Conservation (phyloP, 208 protist species). For the Crithidia acanthocephali region DNA sequence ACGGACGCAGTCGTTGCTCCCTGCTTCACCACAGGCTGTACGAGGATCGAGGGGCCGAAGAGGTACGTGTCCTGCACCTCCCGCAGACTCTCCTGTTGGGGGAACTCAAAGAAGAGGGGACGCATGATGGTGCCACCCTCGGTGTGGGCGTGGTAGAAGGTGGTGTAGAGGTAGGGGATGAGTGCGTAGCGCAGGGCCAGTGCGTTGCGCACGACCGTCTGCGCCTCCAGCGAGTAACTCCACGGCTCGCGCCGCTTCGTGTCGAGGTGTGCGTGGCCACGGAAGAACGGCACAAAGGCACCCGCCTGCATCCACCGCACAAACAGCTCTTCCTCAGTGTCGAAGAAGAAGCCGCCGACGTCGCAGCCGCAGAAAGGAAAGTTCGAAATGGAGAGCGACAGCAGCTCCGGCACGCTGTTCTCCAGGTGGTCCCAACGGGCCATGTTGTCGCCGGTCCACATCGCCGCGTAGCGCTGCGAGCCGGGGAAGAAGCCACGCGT, state of each 20-base stretch:
- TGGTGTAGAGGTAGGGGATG: slow-evolving; percentile 97
- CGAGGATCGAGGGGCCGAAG: slow-evolving; percentile 90
- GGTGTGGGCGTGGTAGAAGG: slow-evolving; percentile 87
- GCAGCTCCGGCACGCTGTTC: slow-evolving; percentile 95
- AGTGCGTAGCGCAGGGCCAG: slow-evolving; percentile 94
- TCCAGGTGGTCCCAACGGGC: slow-evolving; percentile 96
- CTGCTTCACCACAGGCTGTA: slow-evolving; percentile 82
- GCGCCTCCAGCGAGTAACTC: slow-evolving; percentile 89
- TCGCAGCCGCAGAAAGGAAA: slow-evolving; percentile 97
- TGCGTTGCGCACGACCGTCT: slow-evolving; percentile 66
- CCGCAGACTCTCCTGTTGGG: slow-evolving; percentile 71
- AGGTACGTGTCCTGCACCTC: slow-evolving; percentile 93
- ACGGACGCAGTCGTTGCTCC: slow-evolving; percentile 56
- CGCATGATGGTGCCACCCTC: slow-evolving; percentile 92
- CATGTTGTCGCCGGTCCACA: slow-evolving; percentile 99
- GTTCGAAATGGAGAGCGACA: slow-evolving; percentile 96
- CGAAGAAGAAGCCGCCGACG: slow-evolving; percentile 99
- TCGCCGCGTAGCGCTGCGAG: slow-evolving; percentile 96
- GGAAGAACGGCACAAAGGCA: slow-evolving; percentile 98
- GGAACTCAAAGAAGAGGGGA: slow-evolving; percentile 97
- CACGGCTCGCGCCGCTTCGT: slow-evolving; percentile 98
- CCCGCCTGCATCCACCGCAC: slow-evolving; percentile 98
- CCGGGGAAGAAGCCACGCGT: slow-evolving; percentile 99
- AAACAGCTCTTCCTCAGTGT: slow-evolving; percentile 96
- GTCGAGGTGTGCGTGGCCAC: slow-evolving; percentile 97